phyloP scores from a whole-genome alignment of 2,329 filamentous ascomycete genomes.

The Fusarium luffae region DNA sequence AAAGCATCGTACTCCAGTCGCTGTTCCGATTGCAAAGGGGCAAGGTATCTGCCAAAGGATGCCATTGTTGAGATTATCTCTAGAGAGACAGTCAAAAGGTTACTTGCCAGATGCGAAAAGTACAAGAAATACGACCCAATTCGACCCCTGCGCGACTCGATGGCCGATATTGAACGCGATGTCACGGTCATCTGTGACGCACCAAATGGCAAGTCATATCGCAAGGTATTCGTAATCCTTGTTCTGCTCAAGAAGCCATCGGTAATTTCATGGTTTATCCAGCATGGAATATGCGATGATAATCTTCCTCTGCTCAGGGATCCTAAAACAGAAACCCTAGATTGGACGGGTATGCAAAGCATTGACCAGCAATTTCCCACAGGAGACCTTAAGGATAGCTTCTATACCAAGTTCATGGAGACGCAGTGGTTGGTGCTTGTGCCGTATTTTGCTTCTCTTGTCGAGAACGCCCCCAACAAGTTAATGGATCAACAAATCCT shows the following conservation, averaged over 20 bases:
- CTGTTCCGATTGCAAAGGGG: accelerated
- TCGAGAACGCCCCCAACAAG: neutral
- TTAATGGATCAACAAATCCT: neutral
- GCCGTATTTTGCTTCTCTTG: neutral
- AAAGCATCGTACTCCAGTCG: too few relatives aligned
- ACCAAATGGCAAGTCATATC: neutral
- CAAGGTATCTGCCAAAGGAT: too few relatives aligned
- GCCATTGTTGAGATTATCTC: too few relatives aligned
- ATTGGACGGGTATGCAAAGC: neutral
- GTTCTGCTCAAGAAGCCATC: neutral
- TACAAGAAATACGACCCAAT: too few relatives aligned
- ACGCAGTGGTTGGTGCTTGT: neutral
- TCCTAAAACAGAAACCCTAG: too few relatives aligned
- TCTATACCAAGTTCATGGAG: neutral
- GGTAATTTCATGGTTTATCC: neutral
- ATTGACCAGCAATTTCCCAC: neutral
- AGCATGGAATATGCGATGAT: neutral
- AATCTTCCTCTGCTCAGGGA: neutral
- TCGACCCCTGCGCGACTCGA: too few relatives aligned
- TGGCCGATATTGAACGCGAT: too few relatives aligned
- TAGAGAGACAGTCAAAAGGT: too few relatives aligned
- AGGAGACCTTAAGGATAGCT: neutral
- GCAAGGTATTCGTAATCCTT: neutral
- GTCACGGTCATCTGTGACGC: neutral
- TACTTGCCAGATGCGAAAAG: too few relatives aligned